Evolutionary conservation across 176 grass and related monocot species (phyloP).

Genomic region (Cenchrus purpureus): DNA sequence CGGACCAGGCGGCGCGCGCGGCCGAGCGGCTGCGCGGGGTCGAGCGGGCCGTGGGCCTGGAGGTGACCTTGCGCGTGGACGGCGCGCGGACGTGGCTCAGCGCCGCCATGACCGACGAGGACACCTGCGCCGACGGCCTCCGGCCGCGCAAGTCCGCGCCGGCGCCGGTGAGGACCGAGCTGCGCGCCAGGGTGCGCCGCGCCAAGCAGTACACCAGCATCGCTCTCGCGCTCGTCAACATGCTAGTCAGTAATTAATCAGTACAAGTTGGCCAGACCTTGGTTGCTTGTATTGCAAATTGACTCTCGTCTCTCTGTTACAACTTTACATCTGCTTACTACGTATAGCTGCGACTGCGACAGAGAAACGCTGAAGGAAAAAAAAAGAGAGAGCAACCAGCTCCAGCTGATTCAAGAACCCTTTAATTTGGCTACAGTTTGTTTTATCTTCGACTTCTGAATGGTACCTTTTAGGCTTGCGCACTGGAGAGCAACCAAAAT

Average conservation of each 20-base stretch:
- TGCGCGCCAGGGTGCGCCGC: slow-evolving; percentile 1
- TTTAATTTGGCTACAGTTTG: too few relatives aligned
- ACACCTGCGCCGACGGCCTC: neutral
- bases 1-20: slow-evolving; percentile 1
- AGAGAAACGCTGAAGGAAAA: too few relatives aligned
- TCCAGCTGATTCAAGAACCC: too few relatives aligned
- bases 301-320: neutral
- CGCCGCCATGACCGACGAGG: slow-evolving; percentile 36
- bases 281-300: neutral
- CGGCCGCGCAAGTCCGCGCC: neutral
- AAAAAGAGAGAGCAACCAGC: too few relatives aligned
- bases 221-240: slow-evolving; percentile 15
- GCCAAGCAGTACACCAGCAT: slow-evolving; percentile 26
- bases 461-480: too few relatives aligned
- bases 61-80: neutral
- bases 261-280: neutral
- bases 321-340: too few relatives aligned
- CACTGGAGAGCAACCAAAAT: too few relatives aligned
- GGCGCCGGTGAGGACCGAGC: slow-evolving; percentile 31
- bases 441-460: too few relatives aligned
- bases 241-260: neutral
- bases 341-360: too few relatives aligned
- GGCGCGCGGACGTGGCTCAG: slow-evolving; percentile 13
- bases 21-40: slow-evolving; percentile 15
- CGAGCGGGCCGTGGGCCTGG: neutral